Evolutionary conservation across 1,284 basidiomycete genomes (phyloP).

Genomic region (Papiliotrema nemorosa): DNA sequence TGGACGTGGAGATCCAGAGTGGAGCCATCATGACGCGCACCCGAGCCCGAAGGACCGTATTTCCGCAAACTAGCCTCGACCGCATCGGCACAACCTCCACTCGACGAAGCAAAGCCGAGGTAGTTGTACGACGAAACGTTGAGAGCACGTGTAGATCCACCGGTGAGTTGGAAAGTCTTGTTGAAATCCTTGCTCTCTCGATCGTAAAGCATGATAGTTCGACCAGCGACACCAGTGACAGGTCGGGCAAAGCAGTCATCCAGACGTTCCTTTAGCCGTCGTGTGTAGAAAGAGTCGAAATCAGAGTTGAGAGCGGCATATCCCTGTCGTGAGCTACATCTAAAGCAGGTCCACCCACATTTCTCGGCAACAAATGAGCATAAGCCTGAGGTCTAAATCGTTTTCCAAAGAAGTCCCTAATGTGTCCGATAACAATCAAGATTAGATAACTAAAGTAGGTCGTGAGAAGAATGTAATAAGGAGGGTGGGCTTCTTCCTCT

Average conservation of each 20-base stretch:
- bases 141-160: conserved; percentile 77
- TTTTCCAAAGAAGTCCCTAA: conserved; percentile 95
- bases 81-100: conserved; percentile 88
- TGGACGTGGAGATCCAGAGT: conserved; percentile 77
- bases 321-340: conserved; percentile 56
- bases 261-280: conserved; percentile 87
- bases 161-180: conserved; percentile 72
- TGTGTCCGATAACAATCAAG: conserved; percentile 83
- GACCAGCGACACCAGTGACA: conserved; percentile 89
- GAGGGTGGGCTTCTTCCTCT: conserved; percentile 67
- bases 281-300: conserved; percentile 99
- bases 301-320: conserved; percentile 97
- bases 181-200: conserved; percentile 80
- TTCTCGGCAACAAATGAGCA: conserved; percentile 72
- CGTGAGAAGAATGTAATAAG: conserved; percentile 85
- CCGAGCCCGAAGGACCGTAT: conserved; percentile 76
- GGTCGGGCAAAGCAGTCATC: conserved; percentile 96
- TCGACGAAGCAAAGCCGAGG: conserved; percentile 93
- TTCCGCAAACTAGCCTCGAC: conserved; percentile 75
- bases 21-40: conserved; percentile 76
- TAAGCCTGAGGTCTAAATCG: conserved; percentile 69
- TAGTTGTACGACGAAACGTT: conserved; percentile 99
- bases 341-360: conserved; percentile 56
- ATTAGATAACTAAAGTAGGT: conserved; percentile 88
- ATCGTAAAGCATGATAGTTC: conserved; percentile 84